Percentiles rank a stretch among this genome's conserved stretches.
These are phyloP conservation scores for Guyanaporus albipodus DNA, from an alignment of 768 basidiomycete genomes.

Conservation along the genomic window DNA sequence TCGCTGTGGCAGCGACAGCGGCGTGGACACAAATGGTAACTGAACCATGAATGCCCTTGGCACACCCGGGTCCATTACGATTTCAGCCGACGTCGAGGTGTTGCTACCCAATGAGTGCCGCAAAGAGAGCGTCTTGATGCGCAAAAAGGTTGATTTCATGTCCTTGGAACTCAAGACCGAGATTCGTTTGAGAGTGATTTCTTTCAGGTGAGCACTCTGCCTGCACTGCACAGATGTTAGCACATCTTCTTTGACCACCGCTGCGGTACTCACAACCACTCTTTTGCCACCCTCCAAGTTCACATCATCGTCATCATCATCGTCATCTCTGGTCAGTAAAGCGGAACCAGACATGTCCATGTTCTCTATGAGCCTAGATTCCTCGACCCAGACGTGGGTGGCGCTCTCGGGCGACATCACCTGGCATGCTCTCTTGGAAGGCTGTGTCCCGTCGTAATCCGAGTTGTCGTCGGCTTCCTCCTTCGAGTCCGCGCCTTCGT, in stretches of 20 bases:
- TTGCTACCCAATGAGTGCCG: neutral
- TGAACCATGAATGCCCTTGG: conserved; percentile 20
- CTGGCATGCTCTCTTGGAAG: conserved; percentile 24
- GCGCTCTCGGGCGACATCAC: conserved; percentile 2
- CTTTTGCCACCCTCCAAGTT: no score
- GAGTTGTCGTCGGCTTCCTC: conserved; percentile 6
- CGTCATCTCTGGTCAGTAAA: conserved; percentile 13
- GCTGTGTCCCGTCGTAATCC: conserved; percentile 11
- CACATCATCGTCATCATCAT: neutral
- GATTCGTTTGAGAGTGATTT: conserved; percentile 11
- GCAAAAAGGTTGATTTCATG: conserved; percentile 10
- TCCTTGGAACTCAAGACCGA: conserved; percentile 2
- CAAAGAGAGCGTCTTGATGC: conserved; percentile 9
- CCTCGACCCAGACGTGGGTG: neutral
- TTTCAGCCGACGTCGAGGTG: neutral
- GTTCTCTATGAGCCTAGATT: conserved; percentile 25
- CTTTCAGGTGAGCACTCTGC: conserved; percentile 24
- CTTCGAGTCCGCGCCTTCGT: conserved; percentile 17
- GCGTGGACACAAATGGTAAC: conserved; percentile 22
- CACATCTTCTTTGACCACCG: no score
- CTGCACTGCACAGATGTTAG: conserved; percentile 10
- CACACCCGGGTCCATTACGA: neutral
- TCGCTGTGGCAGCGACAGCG: conserved; percentile 14
- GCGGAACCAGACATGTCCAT: conserved; percentile 26
- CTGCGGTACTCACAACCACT: no score